Base-by-base conservation (phyloP, 2,329 filamentous ascomycete species). In the Alternaria conjuncta region DNA sequence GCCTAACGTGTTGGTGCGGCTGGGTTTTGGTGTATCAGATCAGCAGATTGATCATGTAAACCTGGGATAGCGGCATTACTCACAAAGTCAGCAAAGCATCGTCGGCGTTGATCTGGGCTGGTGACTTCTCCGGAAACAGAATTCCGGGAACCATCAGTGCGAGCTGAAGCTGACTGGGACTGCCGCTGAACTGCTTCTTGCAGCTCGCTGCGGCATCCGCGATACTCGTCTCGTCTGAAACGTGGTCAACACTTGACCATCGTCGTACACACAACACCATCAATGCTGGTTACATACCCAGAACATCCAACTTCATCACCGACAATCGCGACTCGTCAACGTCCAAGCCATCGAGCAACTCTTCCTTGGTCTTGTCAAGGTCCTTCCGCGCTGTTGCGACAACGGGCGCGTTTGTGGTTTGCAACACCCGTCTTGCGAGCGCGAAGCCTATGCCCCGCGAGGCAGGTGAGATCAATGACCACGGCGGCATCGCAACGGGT, bases 81-180 rank as follows among this genome's bases (percentile, higher is more conserved):
- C 9, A 53, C 49, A 93, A 90, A n/a, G 88, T 93, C 49, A 88
- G 81, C n/a, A 92, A 81, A 18, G 91, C 88, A 36, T 84, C 76
- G 20, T 82, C 83, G 61, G 87, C 85, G 62, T 90, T 82, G 60
- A 96, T 86, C 71, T 92, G 89, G 0, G 80, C 70, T 0, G 89
- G 90, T 1, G 88, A 87, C 77, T 90, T 93, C 75, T 96, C 93
- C 0, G 92, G 88, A 69, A 87, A 85, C 11, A 96, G 85, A 41
- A 94, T 83, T 0, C 92, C 93, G 0, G 92, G 91, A 3, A 94
- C 81, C 28, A 87, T 86, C 71, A 93, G 87, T 3, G 87, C 87
- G 46, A 95, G 85, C 63, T 89, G 90, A 12, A 96, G 85, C 69
- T 91, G 88, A 12, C 76, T 75, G 11, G 74, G 68, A 1, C 55